Evolutionary conservation across 1,139 yeast genomes (phyloP).

Genomic region (Lodderomyces elongisporus): DNA sequence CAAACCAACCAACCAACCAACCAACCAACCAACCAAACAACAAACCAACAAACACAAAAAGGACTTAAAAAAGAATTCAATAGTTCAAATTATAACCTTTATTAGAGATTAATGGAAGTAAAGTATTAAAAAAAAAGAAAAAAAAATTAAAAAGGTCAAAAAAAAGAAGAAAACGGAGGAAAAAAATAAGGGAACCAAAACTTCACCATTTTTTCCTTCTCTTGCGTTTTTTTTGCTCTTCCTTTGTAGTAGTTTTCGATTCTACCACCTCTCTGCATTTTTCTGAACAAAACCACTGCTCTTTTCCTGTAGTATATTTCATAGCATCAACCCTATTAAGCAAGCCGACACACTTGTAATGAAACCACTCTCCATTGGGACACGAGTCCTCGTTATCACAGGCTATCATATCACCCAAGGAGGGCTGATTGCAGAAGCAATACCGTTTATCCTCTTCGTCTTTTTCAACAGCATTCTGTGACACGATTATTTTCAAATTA

Average conservation of each 20-base stretch:
- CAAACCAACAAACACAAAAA: too few species aligned
- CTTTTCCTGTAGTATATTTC: slow-evolving; percentile 32
- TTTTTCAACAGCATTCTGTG: slow-evolving; percentile 9
- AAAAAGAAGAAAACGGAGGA: background rate
- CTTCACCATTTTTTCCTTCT: slow-evolving; percentile 9
- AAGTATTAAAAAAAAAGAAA: background rate
- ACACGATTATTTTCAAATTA: slow-evolving; percentile 1
- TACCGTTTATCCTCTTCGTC: slow-evolving; percentile 25
- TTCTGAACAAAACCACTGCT: slow-evolving; percentile 41
- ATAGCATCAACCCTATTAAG: slow-evolving; percentile 37
- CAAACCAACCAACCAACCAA: too few species aligned
- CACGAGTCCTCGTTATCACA: slow-evolving; percentile 40
- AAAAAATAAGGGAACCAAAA: too few species aligned
- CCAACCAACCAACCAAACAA: too few species aligned
- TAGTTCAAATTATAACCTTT: too few species aligned
- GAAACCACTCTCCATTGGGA: slow-evolving; percentile 49
- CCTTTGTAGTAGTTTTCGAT: slow-evolving; percentile 11
- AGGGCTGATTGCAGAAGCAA: slow-evolving; percentile 43
- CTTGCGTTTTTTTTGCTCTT: slow-evolving; percentile 17
- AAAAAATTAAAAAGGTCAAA: background rate
- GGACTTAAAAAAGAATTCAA: too few species aligned
- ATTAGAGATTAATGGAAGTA: too few species aligned
- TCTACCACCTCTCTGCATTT: slow-evolving; percentile 23
- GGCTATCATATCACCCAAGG: slow-evolving; percentile 46
- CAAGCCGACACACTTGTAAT: slow-evolving; percentile 45